These are phyloP conservation scores for Bimuria novae-zelandiae DNA, from an alignment of 2,329 filamentous ascomycete species.

Conservation along the genomic window DNA sequence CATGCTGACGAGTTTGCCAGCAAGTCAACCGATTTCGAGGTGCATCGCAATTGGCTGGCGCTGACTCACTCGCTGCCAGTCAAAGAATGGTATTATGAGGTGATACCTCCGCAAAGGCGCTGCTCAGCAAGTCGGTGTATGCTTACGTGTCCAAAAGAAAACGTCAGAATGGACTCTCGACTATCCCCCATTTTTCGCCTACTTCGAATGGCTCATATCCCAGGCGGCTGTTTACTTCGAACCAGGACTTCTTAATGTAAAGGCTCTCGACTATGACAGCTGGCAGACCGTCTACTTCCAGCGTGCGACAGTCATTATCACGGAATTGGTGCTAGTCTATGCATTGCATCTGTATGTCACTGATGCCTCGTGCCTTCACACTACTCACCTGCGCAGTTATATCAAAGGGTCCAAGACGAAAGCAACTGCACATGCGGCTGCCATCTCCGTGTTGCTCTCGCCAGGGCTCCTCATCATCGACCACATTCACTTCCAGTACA, in stretches of 20 bases:
- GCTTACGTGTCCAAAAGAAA: slow-evolving; percentile 56
- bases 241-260: slow-evolving; percentile 77
- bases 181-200: slow-evolving; percentile 97
- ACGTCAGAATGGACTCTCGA: slow-evolving; percentile 99
- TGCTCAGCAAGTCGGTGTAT: not conserved
- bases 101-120: slow-evolving; percentile 35
- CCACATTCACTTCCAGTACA: slow-evolving; percentile 99
- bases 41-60: slow-evolving; percentile 98
- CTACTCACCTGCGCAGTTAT: slow-evolving; percentile 59
- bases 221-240: slow-evolving; percentile 78
- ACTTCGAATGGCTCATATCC: slow-evolving; percentile 92
- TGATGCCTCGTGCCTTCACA: not conserved
- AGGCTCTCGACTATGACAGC: slow-evolving; percentile 83
- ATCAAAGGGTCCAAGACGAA: slow-evolving; percentile 76
- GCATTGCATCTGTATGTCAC: slow-evolving; percentile 72
- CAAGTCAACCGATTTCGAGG: slow-evolving; percentile 98
- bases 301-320: slow-evolving; percentile 80
- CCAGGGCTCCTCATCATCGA: slow-evolving; percentile 96
- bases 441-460: slow-evolving; percentile 86
- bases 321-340: slow-evolving; percentile 82
- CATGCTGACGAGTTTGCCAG: slow-evolving; percentile 55
- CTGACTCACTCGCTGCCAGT: slow-evolving; percentile 88
- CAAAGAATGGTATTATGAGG: slow-evolving; percentile 92
- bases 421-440: slow-evolving; percentile 80
- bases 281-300: slow-evolving; percentile 97